A percentile compares a stretch with the other conserved stretches of the same genome.
Evolutionary conservation across 495 filamentous ascomycete species (phyloP).

Genomic region (Aspergillus nidulans): DNA sequence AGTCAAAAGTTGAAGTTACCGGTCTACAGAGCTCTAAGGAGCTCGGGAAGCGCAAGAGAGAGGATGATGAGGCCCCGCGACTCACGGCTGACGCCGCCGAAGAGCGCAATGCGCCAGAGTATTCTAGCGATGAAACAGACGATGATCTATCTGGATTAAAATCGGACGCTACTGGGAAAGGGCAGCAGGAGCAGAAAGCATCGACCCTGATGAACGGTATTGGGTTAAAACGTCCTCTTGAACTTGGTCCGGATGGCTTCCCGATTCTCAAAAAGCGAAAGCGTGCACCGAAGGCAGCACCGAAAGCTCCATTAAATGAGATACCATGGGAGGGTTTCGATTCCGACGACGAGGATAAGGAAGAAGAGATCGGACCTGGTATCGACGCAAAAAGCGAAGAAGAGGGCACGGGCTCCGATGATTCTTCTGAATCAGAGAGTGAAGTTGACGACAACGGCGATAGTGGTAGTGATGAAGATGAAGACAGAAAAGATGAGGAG

Average conservation of each 20-base stretch:
- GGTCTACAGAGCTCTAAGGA: constrained; percentile 68
- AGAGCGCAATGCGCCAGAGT: constrained; percentile 17
- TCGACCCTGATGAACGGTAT: constrained; percentile 53
- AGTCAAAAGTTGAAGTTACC: constrained; percentile 74
- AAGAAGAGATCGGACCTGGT: constrained; percentile 14
- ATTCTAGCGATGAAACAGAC: constrained; percentile 35
- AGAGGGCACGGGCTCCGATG: constrained; percentile 18
- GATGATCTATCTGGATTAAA: constrained; percentile 32
- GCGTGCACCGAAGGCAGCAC: constrained; percentile 30
- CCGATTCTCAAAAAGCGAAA: constrained; percentile 73
- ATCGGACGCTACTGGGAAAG: constrained; percentile 10
- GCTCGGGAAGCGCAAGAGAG: constrained; percentile 55
- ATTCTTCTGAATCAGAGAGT: constrained; percentile 19
- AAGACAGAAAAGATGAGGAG: constrained; percentile 20
- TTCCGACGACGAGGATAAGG: constrained; percentile 37
- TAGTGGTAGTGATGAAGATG: constrained; percentile 3
- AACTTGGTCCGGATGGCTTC: constrained; percentile 68
- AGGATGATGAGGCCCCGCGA: constrained; percentile 7
- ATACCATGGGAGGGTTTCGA: constrained; percentile 59
- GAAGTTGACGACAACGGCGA: background rate
- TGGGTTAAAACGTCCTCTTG: constrained; percentile 83
- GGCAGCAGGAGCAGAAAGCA: constrained; percentile 9
- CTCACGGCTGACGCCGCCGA: constrained; percentile 1
- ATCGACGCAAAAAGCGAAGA: constrained; percentile 17
- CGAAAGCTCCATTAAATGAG: constrained; percentile 36